Base-by-base conservation (phyloP, 805 yeast species). In the Metschnikowia sp. region DNA sequence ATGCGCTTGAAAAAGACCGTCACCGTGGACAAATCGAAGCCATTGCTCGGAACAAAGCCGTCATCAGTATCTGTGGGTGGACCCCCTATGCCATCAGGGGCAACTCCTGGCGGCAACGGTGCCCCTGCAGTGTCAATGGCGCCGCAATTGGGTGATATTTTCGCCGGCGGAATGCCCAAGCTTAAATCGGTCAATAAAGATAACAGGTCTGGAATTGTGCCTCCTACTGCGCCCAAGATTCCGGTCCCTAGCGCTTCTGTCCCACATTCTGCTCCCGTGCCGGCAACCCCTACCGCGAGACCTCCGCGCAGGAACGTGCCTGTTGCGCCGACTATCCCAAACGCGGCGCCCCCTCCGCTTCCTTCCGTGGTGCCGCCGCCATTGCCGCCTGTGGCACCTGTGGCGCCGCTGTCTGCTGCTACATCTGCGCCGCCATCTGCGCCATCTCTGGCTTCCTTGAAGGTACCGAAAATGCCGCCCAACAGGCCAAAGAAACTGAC, bases 81-180 rank as follows among this genome's bases (percentile, higher is more conserved):
- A 11, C 51, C 59, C 8, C 44, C 29, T 12, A 15, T 32, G 18
- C 29, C 48, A 2, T 37, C 38, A 28, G 45, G 32, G 11, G 22
- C 43, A 8, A 8, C 18, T 2, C 30, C 36, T 7, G 54, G 66
- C 10, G 57, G 65, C 9, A 68, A 74, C 12, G 26, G 34, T 22
- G 48, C 53, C 42, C 54, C 63, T 31, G 34, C 47, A 12, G 26
- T 22, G 26, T 22, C 26, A 22, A 22, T 22, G 26, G 66, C 63
- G 10, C 83, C 84, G 2, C 81, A 72, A 58, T 66, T 84, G 54
- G 88, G 86, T 13, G 85, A 82, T 43, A 73, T 84, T 12, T 83
- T 84, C 65, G 89, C 94, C 3, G 88, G 85, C 6, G 95, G 95
- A 1, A 75, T 88, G 65, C 94, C 95, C 8, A 84, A 84, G 58